Base-by-base conservation (phyloP, 441 rosid species). In the Croton setiger region DNA sequence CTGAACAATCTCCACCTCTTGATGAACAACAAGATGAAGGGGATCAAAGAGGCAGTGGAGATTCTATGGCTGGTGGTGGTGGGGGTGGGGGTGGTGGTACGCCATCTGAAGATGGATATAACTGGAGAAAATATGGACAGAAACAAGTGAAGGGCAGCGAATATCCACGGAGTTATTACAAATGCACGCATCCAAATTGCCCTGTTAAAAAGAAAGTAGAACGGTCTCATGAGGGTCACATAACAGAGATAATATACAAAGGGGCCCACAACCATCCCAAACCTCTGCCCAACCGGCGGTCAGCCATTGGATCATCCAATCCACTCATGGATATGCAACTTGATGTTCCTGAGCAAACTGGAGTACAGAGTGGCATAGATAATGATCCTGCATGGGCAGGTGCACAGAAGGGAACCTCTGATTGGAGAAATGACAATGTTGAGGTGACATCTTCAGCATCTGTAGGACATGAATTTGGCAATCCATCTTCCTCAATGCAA, bases 131-230 rank as follows among this genome's bases (percentile, higher is more conserved):
- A 62, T 87, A 88, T 67, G 91, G 91, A 33, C 94, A 87, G 76
- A 87, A 88, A 72, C 91, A 86, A 75, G 85, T 88, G 17, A 82
- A 88, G 64, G 88, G 94, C 13, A 88, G 94, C 52, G 91, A 85
- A 72, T 86, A 84, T 69, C 91, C 94, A 5, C 77, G 94, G 66
- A 88, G 91, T 76, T 88, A 88, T 66, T 88, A 84, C 81, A 88
- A 88, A 79, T 88, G 93, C 70, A 86, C 93, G 11, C 80, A 88
- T 78, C 84, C 87, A 43, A 85, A 75, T 63, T 84, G 94, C 66
- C 80, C 61, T 35, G 90, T 86, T 44, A 88, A 84, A 73, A 88
- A 88, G 82, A 85, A 84, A 71, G 88, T 88, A 6, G 94, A 85
- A 53, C 81, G 88, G 53, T 86, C 88, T 36, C 84, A 78, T 18